phyloP scores from a whole-genome alignment of 1,284 basidiomycete genomes.

The Anthracocystis setariae region DNA sequence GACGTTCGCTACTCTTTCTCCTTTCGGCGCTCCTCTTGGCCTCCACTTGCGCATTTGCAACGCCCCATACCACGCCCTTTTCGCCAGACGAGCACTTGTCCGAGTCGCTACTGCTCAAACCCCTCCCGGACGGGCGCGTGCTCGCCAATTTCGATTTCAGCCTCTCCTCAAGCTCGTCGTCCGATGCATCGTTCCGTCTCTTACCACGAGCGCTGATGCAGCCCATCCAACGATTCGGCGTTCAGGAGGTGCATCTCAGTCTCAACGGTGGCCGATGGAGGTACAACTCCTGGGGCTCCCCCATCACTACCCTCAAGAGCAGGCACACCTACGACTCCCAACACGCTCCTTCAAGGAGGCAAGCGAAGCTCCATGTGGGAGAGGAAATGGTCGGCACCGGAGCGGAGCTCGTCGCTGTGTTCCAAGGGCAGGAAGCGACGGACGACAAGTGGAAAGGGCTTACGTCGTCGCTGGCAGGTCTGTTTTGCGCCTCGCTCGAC shows the following conservation, averaged over 20 bases:
- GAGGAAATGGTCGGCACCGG: slow-evolving; percentile 81
- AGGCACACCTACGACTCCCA: slow-evolving; percentile 2
- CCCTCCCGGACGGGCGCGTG: slow-evolving; percentile 85
- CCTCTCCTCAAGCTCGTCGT: slow-evolving; percentile 34
- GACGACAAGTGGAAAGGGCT: slow-evolving; percentile 77
- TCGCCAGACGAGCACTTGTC: slow-evolving; percentile 47
- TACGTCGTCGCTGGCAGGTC: slow-evolving; percentile 86
- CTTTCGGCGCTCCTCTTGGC: background rate
- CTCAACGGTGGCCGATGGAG: slow-evolving; percentile 92
- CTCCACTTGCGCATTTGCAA: background rate
- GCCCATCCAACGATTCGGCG: slow-evolving; percentile 82
- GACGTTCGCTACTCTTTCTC: background rate
- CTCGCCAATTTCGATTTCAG: slow-evolving; percentile 76
- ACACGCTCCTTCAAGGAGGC: background rate
- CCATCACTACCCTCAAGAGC: slow-evolving; percentile 20
- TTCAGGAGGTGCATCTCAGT: slow-evolving; percentile 84
- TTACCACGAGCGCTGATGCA: slow-evolving; percentile 87
- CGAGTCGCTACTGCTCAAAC: slow-evolving; percentile 79
- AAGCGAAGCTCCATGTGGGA: slow-evolving; percentile 22
- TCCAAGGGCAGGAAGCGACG: slow-evolving; percentile 70
- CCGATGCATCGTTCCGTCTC: slow-evolving; percentile 66
- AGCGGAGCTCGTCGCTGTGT: slow-evolving; percentile 83
- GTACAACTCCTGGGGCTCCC: slow-evolving; percentile 77
- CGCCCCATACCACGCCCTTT: background rate
- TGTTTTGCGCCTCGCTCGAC: slow-evolving; percentile 92